Percentiles rank a stretch among this genome's conserved stretches.
Conservation (phyloP, 73 alveolate species). For the Paramecium pentaurelia region DNA sequence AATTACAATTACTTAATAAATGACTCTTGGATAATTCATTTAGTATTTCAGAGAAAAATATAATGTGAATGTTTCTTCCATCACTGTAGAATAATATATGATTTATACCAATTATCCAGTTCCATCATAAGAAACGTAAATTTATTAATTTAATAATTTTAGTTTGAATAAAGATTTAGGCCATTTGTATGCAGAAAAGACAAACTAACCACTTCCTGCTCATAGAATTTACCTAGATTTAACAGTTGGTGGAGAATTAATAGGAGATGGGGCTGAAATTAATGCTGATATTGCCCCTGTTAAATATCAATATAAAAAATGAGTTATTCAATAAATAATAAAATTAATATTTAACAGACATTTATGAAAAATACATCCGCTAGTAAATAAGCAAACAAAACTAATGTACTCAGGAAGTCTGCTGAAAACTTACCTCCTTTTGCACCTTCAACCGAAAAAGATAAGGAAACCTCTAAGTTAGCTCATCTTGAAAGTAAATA, state of each 20-base stretch:
- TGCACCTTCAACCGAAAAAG: not conserved
- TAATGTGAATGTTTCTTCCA: slow-evolving; percentile 13
- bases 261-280: not conserved
- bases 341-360: slow-evolving; percentile 46
- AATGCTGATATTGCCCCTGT: slow-evolving; percentile 22
- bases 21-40: slow-evolving; percentile 78
- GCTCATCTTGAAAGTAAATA: slow-evolving; percentile 15
- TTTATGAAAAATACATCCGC: slow-evolving; percentile 33
- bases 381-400: not conserved
- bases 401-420: not conserved
- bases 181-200: not conserved
- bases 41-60: slow-evolving; percentile 60
- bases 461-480: slow-evolving; percentile 19
- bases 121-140: not conserved
- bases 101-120: not conserved
- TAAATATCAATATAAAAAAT: slow-evolving; percentile 27
- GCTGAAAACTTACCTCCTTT: slow-evolving; percentile 31
- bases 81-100: not conserved
- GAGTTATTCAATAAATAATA: not conserved
- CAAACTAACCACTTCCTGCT: not conserved
- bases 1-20: slow-evolving; percentile 75
- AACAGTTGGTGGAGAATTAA: not conserved
- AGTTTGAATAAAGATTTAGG: not conserved
- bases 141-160: not conserved
- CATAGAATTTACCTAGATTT: not conserved